phyloP scores from a whole-genome alignment of 2,329 filamentous ascomycete genomes.

The Hymenoscyphus albidus region DNA sequence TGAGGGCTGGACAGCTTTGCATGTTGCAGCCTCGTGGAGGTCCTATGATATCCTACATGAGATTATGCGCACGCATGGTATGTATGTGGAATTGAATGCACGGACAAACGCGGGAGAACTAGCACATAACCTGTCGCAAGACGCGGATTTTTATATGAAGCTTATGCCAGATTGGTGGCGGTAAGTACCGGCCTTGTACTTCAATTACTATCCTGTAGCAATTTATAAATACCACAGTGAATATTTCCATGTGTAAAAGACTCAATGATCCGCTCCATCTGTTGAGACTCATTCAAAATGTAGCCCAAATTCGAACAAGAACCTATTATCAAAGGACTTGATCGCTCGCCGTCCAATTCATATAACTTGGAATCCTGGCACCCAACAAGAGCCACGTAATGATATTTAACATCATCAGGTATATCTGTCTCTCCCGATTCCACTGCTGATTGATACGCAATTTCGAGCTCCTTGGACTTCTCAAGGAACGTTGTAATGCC shows the following conservation, averaged over 20 bases:
- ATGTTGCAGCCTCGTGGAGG: conserved; percentile 3
- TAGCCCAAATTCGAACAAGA: neutral
- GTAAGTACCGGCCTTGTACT: neutral
- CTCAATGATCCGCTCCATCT: neutral
- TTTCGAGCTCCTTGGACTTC: conserved; percentile 7
- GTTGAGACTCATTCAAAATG: neutral
- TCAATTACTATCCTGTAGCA: neutral
- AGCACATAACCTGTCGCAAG: neutral
- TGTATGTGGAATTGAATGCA: conserved; percentile 1
- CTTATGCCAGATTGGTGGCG: neutral
- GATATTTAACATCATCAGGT: conserved; percentile 6
- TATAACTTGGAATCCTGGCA: conserved; percentile 1
- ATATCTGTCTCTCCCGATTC: conserved; percentile 7
- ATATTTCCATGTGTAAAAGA: neutral
- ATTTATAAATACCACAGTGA: neutral
- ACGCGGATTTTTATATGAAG: neutral
- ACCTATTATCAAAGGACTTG: conserved; percentile 2
- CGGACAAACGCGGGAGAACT: neutral
- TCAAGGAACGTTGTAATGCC: conserved; percentile 12
- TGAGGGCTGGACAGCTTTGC: conserved; percentile 1
- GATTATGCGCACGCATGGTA: conserved; percentile 4
- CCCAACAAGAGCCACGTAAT: conserved; percentile 4
- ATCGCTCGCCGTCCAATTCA: conserved; percentile 3
- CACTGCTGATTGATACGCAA: conserved; percentile 7
- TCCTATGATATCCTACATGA: conserved; percentile 5